phyloP scores from a whole-genome alignment of 768 basidiomycete species.

The Phlegmacium glaucopus region DNA sequence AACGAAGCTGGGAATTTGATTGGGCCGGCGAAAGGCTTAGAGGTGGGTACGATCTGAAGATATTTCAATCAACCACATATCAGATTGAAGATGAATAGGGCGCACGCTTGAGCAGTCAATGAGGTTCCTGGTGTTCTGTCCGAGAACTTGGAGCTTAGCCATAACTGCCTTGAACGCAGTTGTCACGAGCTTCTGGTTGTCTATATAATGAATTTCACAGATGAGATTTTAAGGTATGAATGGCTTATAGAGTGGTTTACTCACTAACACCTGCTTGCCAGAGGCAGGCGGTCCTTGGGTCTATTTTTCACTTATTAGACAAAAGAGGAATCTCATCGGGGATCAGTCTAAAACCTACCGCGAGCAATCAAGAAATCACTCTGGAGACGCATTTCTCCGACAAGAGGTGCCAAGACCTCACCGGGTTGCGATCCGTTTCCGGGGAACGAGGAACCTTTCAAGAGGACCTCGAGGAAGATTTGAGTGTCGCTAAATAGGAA shows the following conservation, averaged over 20 bases:
- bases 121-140: constrained; percentile 27
- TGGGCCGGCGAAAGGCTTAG: constrained; percentile 4
- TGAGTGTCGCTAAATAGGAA: constrained; percentile 24
- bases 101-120: constrained; percentile 34
- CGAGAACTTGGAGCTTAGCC: constrained; percentile 30
- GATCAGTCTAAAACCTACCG: background rate
- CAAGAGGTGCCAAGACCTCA: constrained; percentile 28
- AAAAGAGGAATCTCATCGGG: no score
- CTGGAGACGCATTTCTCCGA: constrained; percentile 36
- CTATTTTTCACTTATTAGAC: no score
- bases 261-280: constrained; percentile 11
- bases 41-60: background rate
- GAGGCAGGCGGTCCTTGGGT: constrained; percentile 5
- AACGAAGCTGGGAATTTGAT: constrained; percentile 15
- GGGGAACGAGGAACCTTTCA: constrained; percentile 16
- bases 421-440: constrained; percentile 19
- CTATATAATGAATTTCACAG: background rate
- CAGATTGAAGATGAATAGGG: no score
- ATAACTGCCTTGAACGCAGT: constrained; percentile 25
- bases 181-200: constrained; percentile 21
- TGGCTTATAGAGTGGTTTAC: background rate
- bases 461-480: constrained; percentile 29
- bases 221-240: background rate
- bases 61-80: no score
- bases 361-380: constrained; percentile 25